Conservation (phyloP, 768 basidiomycete species). For the Lentinula edodes region DNA sequence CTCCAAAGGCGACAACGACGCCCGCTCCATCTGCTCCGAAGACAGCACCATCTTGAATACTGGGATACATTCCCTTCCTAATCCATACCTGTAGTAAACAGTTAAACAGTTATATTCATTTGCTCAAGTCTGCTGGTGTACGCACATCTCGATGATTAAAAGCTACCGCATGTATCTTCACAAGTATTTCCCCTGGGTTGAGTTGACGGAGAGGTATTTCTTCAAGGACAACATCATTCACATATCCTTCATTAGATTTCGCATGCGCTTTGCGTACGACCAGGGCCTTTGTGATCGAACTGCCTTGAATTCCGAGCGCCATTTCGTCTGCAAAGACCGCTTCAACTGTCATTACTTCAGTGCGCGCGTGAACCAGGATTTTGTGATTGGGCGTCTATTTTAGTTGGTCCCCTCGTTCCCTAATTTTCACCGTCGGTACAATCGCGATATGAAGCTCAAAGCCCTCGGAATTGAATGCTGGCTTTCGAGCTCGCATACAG, state of each 20-base stretch:
- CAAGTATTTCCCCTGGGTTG: slow-evolving; percentile 53
- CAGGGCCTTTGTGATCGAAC: background rate
- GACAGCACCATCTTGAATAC: slow-evolving; percentile 50
- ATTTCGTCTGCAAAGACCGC: background rate
- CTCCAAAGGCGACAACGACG: slow-evolving; percentile 52
- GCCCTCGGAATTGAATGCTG: no score
- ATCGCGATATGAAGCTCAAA: no score
- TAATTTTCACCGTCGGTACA: no score
- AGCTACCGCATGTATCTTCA: slow-evolving; percentile 61
- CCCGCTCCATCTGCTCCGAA: slow-evolving; percentile 76
- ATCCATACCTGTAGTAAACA: slow-evolving; percentile 58
- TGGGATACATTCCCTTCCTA: slow-evolving; percentile 61
- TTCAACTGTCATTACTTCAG: no score
- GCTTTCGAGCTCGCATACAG: no score
- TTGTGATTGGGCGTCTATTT: no score
- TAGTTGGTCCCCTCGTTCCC: no score
- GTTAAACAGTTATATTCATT: background rate
- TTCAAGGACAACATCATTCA: slow-evolving; percentile 49
- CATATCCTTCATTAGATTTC: background rate
- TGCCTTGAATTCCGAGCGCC: background rate
- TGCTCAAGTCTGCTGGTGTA: background rate
- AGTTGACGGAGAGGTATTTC: slow-evolving; percentile 45
- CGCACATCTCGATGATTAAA: slow-evolving; percentile 76
- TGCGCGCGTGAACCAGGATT: no score
- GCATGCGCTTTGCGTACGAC: background rate